Percentiles rank a stretch among this genome's conserved stretches.
phyloP scores from a whole-genome alignment of 192 early-diverging fungal genomes.

The Coemansia asiatica region DNA sequence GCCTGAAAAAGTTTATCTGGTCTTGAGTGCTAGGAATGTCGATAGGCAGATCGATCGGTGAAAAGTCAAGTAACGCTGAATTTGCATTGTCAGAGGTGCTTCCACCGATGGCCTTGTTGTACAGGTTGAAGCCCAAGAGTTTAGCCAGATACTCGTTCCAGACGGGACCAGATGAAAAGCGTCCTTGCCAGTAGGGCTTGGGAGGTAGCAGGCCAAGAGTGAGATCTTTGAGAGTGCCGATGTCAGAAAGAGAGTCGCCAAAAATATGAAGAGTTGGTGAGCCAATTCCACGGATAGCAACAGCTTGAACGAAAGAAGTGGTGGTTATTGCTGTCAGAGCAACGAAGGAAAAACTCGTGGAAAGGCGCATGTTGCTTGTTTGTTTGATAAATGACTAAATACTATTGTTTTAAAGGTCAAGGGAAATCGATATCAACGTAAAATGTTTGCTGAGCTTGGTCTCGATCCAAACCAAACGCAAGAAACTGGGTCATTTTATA shows the following conservation, averaged over 20 bases:
- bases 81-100: slow-evolving; percentile 2
- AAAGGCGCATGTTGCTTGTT: background rate
- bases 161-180: slow-evolving; percentile 21
- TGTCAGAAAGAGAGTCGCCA: slow-evolving; percentile 31
- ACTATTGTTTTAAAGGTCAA: too few species aligned
- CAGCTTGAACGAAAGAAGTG: slow-evolving; percentile 1
- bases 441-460: too few species aligned
- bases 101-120: slow-evolving; percentile 20
- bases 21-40: slow-evolving; percentile 21
- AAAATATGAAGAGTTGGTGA: slow-evolving; percentile 21
- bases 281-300: background rate
- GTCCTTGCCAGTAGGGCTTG: slow-evolving; percentile 24
- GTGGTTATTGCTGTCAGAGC: background rate
- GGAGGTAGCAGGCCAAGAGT: slow-evolving; percentile 19
- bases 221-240: slow-evolving; percentile 16
- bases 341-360: background rate
- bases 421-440: too few species aligned
- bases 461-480: background rate
- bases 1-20: slow-evolving; percentile 13
- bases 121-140: slow-evolving; percentile 3
- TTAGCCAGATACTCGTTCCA: slow-evolving; percentile 28
- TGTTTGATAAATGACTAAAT: background rate
- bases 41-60: slow-evolving; percentile 11
- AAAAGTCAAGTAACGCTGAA: slow-evolving; percentile 7
- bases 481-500: background rate